Base-by-base conservation (phyloP, 2,329 filamentous ascomycete genomes). In the Trematosphaeria pertusa region DNA sequence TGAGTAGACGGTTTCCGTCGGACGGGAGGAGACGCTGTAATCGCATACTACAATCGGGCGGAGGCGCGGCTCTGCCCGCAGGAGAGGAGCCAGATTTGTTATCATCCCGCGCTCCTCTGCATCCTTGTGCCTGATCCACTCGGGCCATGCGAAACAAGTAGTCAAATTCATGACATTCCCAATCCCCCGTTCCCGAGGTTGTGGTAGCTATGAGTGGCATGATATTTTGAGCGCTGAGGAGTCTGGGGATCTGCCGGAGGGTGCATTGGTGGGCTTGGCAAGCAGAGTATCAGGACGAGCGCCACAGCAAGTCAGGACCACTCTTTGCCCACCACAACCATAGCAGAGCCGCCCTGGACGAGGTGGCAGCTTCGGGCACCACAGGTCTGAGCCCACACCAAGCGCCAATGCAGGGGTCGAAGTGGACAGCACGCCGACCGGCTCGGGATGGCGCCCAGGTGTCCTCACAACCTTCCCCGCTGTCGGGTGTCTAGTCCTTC, bases 311-410 rank as follows among this genome's bases (percentile, higher is more conserved):
- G 30, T 26, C 44, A 50, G 36, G 49, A 54, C 46, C 22, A 53
- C 37, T 46, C 47, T 43, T 48, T 15, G 34, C 45, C 46, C 48
- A 52, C 37, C 46, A 34, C 40, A 52, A 42, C 46, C 41, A 42
- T 42, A 42, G 50, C 56, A 59, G 58, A 66, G 52, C 59, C 56
- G 56, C 62, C 52, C n/a, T n/a, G 47, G 52, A 54, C 53, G 54
- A 52, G 49, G 37, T 41, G 48, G 48, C 40, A 48, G 18, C 41
- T 36, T 19, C 30, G 31, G 42, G 32, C 41, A 38, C 35, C 44
- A 41, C 43, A 50, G 42, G 42, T 33, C 31, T 15, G 7, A 45
- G 47, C 37, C 21, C 37, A 43, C 34, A n/a, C 37, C 45, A 54
- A 43, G 47, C 52, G 47, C 52, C 48, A 50, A 60, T 54, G 61